Evolutionary conservation across 345 rosid genomes (phyloP).

Genomic region (Gossypium stocksii): DNA sequence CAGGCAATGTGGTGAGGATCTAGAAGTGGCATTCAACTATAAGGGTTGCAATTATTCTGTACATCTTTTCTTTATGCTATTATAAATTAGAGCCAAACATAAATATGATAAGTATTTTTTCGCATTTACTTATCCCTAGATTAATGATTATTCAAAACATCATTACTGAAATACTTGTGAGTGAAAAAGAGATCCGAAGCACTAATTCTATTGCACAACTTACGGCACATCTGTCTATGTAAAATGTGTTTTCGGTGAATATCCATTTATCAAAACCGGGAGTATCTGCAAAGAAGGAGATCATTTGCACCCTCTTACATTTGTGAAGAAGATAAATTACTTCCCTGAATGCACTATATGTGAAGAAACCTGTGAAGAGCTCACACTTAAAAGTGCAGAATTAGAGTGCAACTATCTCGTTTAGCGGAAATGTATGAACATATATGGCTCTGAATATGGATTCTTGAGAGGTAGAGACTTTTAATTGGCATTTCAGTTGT

Average conservation of each 20-base stretch:
- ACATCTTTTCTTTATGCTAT: too few species aligned
- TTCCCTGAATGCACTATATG: neutral
- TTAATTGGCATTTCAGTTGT: too few species aligned
- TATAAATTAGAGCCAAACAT: neutral
- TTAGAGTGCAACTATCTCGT: neutral
- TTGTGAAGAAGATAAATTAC: neutral
- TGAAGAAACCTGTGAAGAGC: neutral
- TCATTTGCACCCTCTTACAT: neutral
- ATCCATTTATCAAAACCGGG: too few species aligned
- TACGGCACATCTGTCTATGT: neutral
- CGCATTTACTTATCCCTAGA: neutral
- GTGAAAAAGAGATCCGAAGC: neutral
- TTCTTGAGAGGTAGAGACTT: too few species aligned
- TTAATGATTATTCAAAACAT: neutral
- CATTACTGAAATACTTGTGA: neutral
- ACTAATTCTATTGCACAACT: neutral
- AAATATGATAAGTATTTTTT: neutral
- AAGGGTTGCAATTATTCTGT: neutral
- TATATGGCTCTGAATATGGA: too few species aligned
- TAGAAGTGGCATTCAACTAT: accelerated
- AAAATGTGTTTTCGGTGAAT: neutral
- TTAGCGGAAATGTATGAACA: neutral
- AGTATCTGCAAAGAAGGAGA: neutral
- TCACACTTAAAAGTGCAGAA: neutral
- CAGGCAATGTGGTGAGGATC: neutral